Base-by-base conservation (phyloP, 1,284 basidiomycete genomes). In the Naganishia cerealis region DNA sequence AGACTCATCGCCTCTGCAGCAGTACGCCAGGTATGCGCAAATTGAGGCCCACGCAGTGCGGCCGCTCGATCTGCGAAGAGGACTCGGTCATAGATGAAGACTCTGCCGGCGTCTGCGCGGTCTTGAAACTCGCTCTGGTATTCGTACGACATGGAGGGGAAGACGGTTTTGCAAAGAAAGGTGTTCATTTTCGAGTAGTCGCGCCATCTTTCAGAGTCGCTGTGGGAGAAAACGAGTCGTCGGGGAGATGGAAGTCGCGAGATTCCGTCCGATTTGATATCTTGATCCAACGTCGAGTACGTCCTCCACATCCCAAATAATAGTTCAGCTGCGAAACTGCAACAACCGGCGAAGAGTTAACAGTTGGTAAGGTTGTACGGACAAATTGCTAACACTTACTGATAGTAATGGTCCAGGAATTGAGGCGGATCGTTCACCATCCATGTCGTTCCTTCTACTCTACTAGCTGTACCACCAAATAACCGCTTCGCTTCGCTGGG, bases 271-370 rank as follows among this genome's bases (percentile, higher is more conserved):
- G 84, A 72, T 12, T 86, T 79, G 70, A 92, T 91, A 29, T 81
- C 81, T 0, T 85, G 85, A 77, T 92, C 91, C 18, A 93, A 83
- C 0, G 89, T 87, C 40, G 90, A 86, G 76, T 93, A 94, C 0
- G 91, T 87, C 26, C 91, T 85, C 91, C 91, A 94, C 72, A 93
- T 85, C 54, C 92, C 91, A 71, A 91, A 91, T 80, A 90, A 88
- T 18, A 93, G 85, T 76, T 95, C 92, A 6, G 92, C 92, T 38
- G 89, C 87, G 85, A 89, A 93, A 67, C 77, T 77, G 58, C 3
- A 40, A 56, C 43, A 15, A 24, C n/a, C 46, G 61, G 26, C 21
- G 8, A 33, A 74, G 91, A 88, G 76, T 90, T 90, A 74, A 90
- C 90, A 76, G 91, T 38, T 29, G 15, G 54, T 9, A 36, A 39